These are phyloP conservation scores for Gossypium stocksii DNA, from an alignment of 345 rosid species.

Conservation along the genomic window DNA sequence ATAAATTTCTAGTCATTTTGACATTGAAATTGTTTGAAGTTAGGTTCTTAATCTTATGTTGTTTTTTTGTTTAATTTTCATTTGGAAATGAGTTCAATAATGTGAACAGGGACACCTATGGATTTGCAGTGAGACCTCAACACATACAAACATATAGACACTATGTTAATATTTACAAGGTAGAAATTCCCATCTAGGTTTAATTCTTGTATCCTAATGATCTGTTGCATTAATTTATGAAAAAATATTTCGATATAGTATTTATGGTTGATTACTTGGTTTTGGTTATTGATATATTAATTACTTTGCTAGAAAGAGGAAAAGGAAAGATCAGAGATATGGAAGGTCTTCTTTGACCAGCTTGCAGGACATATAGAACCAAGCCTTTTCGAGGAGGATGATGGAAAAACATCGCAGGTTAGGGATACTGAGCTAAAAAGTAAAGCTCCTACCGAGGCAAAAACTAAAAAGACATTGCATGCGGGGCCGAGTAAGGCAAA, in stretches of 20 bases:
- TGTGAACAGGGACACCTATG: slow-evolving; percentile 73
- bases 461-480: slow-evolving; percentile 29
- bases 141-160: slow-evolving; percentile 73
- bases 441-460: slow-evolving; percentile 12
- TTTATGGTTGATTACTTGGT: slow-evolving; percentile 12
- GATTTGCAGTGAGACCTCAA: slow-evolving; percentile 97
- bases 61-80: not conserved
- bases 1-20: not conserved
- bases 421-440: not conserved
- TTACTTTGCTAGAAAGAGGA: slow-evolving; percentile 73
- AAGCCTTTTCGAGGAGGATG: slow-evolving; percentile 4
- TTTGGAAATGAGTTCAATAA: not conserved
- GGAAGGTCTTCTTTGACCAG: slow-evolving; percentile 68
- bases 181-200: slow-evolving; percentile 21
- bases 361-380: slow-evolving; percentile 24
- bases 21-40: not conserved
- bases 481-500: slow-evolving; percentile 23
- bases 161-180: slow-evolving; percentile 64
- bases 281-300: slow-evolving; percentile 20
- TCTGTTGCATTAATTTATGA: not conserved
- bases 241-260: not conserved
- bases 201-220: not conserved
- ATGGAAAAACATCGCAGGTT: not conserved
- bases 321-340: slow-evolving; percentile 66
- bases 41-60: not conserved